Evolutionary conservation across 345 rosid genomes (phyloP), one percentile per base, ranked within the genome.

Genomic region (Anacardium occidentale): DNA sequence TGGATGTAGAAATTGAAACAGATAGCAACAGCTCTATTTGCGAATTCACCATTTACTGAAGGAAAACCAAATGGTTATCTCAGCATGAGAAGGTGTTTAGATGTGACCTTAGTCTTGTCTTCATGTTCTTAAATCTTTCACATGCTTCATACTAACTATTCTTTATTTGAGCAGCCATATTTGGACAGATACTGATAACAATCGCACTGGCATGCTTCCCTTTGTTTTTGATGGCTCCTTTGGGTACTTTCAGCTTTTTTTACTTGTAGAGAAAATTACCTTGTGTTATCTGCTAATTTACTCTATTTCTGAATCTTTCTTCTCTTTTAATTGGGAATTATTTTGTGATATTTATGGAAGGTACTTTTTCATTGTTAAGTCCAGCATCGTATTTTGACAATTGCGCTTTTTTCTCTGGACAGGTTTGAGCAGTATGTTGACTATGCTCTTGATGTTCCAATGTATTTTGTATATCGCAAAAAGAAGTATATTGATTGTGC

Each of bases 341-440:
- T 25, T 48, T 22, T 58, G 42, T 58, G 42, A 59, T 21, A 9
- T 55, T 32, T n/a, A 37, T 52, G 47, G 42, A 37, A 11, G 15
- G 18, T 56, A 25, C 2, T 34, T 66, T 68, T 20, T 54, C 24
- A 12, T 9, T 22, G 20, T 4, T 20, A 24, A 44, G 42, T 26
- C 34, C 60, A 24, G 7, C 50, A 32, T 60, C 10, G 60, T 59
- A 57, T 61, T 18, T 37, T 37, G 7, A 37, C 42, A 37, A 37
- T 37, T 37, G n/a, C n/a, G n/a, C 14, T 55, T 50, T 68, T 66
- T 52, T 29, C 45, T 70, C 63, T 70, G 75, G 37, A 81, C 88
- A 93, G 98, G 85, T 95, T 95, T 90, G 98, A 95, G 86, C 98
- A 85, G 82, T 95, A 95, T 79, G 99, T 95, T 69, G 98, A 95